These are phyloP conservation scores for Astragalus membranaceus DNA, from an alignment of 306 rosid species.

Conservation along the genomic window DNA sequence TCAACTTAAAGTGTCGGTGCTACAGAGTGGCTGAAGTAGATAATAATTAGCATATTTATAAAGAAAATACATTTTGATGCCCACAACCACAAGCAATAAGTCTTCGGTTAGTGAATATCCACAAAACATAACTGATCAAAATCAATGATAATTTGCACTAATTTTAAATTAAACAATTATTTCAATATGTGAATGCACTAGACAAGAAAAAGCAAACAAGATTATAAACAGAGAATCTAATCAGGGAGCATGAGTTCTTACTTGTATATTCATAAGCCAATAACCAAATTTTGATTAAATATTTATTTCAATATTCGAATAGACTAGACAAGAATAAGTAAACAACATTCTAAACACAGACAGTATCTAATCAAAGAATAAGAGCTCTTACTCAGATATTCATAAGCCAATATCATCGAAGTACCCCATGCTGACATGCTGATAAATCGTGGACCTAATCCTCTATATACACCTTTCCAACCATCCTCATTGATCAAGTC, in stretches of 20 bases:
- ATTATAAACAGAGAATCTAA: not conserved
- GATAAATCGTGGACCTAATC: slow-evolving; percentile 90
- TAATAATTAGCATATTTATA: too few species aligned
- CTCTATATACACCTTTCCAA: slow-evolving; percentile 88
- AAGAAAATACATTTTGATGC: too few species aligned
- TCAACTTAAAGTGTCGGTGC: too few species aligned
- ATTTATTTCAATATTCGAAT: slow-evolving; percentile 2
- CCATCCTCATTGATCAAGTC: slow-evolving; percentile 74
- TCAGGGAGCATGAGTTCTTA: slow-evolving; percentile 32
- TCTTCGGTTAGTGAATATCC: too few species aligned
- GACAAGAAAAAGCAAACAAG: not conserved
- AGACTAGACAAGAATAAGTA: not conserved
- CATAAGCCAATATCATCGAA: slow-evolving; percentile 85
- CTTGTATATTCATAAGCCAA: slow-evolving; percentile 84
- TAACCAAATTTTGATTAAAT: not conserved
- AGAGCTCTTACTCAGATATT: slow-evolving; percentile 69
- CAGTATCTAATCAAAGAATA: slow-evolving; percentile 7
- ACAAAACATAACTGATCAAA: not conserved
- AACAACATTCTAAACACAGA: not conserved
- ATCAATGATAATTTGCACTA: not conserved
- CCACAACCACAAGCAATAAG: too few species aligned
- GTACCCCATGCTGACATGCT: slow-evolving; percentile 98
- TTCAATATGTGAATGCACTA: slow-evolving; percentile 2
- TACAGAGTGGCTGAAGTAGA: too few species aligned
- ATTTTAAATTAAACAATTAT: not conserved